Evolutionary conservation across 768 basidiomycete genomes (phyloP), one percentile per base, ranked within the genome.

Genomic region (Boletus rex-veris): DNA sequence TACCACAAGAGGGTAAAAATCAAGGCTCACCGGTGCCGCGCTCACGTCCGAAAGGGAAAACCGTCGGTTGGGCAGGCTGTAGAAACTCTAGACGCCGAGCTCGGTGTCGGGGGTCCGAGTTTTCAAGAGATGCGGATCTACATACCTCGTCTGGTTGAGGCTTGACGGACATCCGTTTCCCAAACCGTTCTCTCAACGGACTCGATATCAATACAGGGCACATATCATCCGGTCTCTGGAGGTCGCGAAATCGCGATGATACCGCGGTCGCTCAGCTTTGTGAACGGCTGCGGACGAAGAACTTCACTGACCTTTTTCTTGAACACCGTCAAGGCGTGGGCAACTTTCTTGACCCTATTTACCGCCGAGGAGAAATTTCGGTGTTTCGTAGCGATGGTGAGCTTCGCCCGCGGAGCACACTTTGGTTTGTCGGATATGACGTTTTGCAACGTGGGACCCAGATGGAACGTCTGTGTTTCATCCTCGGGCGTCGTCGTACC

Each of bases 401-500:
- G 52, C 38, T 61, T 62, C 43, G 35, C 60, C 4, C 16, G 38
- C 5, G 21, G 16, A 15, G 15, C 19, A 11, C 8, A 5, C 42
- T 39, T 57, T 30, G 50, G 14, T 39, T 54, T 60, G 39, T 52
- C 51, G 19, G 37, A 24, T 19, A 61, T 41, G 35, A 42, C 46
- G 14, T 15, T 36, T 30, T 35, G 48, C 15, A 64, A 35, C 24
- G 54, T 44, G 41, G 45, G 39, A 18, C 61, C 57, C 0, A 70
- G 61, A 35, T 66, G 40, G 45, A 67, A 70, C 7, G 36, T 55
- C 43, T 63, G 31, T 2, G 57, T 49, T 2, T 70, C 69, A 18
- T 70, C 66, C 55, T 70, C 69, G 39, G 67, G 66, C 12, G 67
- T 68, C 43, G 67, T 68, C 62, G 66, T 61, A 21, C 66, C 67